Evolutionary conservation across 2,329 filamentous ascomycete genomes (phyloP).

Genomic region (Endothia cerciana): DNA sequence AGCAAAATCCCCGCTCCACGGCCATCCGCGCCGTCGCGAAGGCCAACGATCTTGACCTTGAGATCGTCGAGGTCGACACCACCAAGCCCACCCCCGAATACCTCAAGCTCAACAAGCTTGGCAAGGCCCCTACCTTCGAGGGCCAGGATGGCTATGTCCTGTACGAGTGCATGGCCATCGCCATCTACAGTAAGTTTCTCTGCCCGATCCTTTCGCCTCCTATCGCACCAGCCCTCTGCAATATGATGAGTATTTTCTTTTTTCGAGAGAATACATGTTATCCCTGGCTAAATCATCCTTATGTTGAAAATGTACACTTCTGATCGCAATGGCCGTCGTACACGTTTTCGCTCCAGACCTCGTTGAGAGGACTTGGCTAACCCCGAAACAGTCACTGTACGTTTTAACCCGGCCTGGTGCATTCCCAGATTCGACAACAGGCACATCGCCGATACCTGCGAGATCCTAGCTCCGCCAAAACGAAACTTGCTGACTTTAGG

Average conservation of each 20-base stretch:
- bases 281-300: slow-evolving; percentile 89
- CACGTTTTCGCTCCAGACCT: slow-evolving; percentile 34
- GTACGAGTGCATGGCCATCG: slow-evolving; percentile 89
- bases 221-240: slow-evolving; percentile 32
- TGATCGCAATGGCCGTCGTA: slow-evolving; percentile 55
- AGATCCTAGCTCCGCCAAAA: neutral
- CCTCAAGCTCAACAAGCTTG: slow-evolving; percentile 81
- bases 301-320: slow-evolving; percentile 88
- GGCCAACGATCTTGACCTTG: slow-evolving; percentile 93
- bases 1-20: slow-evolving; percentile 90
- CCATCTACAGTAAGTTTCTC: slow-evolving; percentile 88
- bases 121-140: slow-evolving; percentile 91
- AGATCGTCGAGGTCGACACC: slow-evolving; percentile 75
- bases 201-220: slow-evolving; percentile 29
- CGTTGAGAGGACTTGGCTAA: slow-evolving; percentile 40
- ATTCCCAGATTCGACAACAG: neutral
- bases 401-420: slow-evolving; percentile 8
- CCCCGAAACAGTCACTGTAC: slow-evolving; percentile 29
- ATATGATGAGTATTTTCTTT: slow-evolving; percentile 74
- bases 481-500: slow-evolving; percentile 10
- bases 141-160: slow-evolving; percentile 90
- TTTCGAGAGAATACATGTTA: slow-evolving; percentile 77
- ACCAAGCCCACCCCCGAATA: slow-evolving; percentile 74
- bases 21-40: slow-evolving; percentile 92
- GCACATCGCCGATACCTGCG: slow-evolving; percentile 31